These are phyloP conservation scores for Phoenix dactylifera DNA, from an alignment of 176 grass and related monocot genomes.

Conservation along the genomic window DNA sequence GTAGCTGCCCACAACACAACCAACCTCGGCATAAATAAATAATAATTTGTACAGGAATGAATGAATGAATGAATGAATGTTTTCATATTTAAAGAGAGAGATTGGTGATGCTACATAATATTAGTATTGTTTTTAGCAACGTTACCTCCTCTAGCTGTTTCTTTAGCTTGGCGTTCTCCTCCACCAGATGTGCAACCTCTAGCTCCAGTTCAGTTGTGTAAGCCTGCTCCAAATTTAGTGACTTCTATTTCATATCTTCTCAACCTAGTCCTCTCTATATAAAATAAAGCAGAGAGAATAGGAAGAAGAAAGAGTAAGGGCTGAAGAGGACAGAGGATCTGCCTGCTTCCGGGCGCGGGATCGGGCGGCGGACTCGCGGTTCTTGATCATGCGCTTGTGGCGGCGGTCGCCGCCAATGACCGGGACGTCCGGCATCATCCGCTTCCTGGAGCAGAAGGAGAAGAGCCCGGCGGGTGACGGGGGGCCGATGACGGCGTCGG, in stretches of 20 bases:
- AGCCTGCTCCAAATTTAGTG: background rate
- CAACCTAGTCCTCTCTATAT: no score
- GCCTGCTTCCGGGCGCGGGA: slow-evolving; percentile 23
- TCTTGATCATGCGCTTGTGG: slow-evolving; percentile 33
- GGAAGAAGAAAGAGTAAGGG: no score
- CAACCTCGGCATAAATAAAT: no score
- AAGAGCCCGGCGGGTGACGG: slow-evolving; percentile 7
- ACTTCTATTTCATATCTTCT: no score
- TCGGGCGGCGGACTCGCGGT: slow-evolving; percentile 32
- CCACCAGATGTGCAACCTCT: background rate
- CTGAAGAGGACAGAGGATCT: background rate
- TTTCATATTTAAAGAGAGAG: no score
- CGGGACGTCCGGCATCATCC: background rate
- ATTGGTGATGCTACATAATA: no score
- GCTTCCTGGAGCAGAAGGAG: slow-evolving; percentile 19
- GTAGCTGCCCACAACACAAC: slow-evolving; percentile 1
- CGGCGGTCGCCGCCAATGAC: background rate
- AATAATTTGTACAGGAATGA: no score
- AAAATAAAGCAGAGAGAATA: no score
- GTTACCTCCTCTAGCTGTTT: slow-evolving; percentile 7
- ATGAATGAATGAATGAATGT: no score
- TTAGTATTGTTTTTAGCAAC: no score
- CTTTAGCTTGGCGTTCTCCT: slow-evolving; percentile 7
- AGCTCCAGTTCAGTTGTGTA: slow-evolving; percentile 8
- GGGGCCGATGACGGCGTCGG: background rate